Base-by-base conservation (phyloP, 495 filamentous ascomycete genomes). In the Aspergillus funiculosus region DNA sequence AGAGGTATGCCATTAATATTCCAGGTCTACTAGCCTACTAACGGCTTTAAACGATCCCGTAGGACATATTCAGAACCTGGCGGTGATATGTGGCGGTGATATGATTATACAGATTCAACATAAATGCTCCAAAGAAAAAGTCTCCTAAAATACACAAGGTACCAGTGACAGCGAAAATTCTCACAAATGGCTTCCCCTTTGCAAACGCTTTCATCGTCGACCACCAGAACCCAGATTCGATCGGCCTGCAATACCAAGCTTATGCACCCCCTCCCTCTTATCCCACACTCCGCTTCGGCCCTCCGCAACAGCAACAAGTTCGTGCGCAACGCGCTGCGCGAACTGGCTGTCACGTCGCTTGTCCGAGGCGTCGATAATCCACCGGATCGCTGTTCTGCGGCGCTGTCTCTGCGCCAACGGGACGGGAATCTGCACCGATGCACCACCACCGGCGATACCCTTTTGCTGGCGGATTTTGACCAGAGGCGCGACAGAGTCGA, bases 401-500 rank as follows among this genome's bases (percentile, higher is more conserved):
- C 92, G 79, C 66, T 94, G 84, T 44, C 86, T 71, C 50, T 81
- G 61, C 0, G 69, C 65, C 18, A 97, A 70, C 2, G 92, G 92
- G 21, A 82, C 72, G 0, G 92, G 92, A 25, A 95, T 75, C 37
- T 89, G 86, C 39, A 96, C 74, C 11, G 88, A 79, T 9, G 75
- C 72, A 62, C 92, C 92, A 68, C 92, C 92, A 67, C 89, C 89
- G 1, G 84, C 86, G 25, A 86, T 75, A 52, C 87, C 88, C 63
- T 81, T 85, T 57, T 84, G 76, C 24, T 72, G 72, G 17, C 80
- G 77, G 56, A 97, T 79, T 21, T 83, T 83, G 56, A 97, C 66
- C 17, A 98, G 73, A 15, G 92, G 92, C 9, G 89, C 87, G n/a
- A 97, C 84, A 8, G 88, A 94, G 74, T 98, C 92, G 59, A 98